Evolutionary conservation across 495 filamentous ascomycete species (phyloP), one percentile per base, ranked within the genome.

Genomic region (Thermothielavioides terrestris): DNA sequence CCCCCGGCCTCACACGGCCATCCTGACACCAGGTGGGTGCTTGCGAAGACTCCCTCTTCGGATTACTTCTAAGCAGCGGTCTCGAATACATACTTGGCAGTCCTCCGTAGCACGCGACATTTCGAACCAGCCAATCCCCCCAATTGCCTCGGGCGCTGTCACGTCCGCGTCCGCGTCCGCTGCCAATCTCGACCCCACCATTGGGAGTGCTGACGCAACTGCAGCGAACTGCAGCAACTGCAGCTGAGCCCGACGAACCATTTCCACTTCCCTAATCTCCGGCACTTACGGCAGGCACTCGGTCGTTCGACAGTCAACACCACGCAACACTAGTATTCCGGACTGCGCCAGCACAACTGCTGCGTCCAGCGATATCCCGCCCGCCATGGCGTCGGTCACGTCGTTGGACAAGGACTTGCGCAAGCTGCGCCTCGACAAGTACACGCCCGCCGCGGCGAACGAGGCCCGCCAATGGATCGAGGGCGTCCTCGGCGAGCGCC

Each of bases 391-490:
- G 53, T 96, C 94, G 31, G 94, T 97, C 8, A 77, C 88, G 38
- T 95, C 89, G 49, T 71, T 99, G 28, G 94, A 99, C 63, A 89
- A 89, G 66, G 94, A 99, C 75, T 76, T 99, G 81, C 86, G 85
- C 72, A 90, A 83, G 64, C 64, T 95, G 72, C 91, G 94, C 66
- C 70, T 95, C 60, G 86, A 86, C 32, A 89, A 91, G 70, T 97
- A 96, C 74, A 97, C 92, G 20, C 87, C 90, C 21, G 81, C 85
- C 58, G 92, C 91, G 43, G 89, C 89, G 39, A 84, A 88, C 46
- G 89, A 95, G 70, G 85, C 83, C 7, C 78, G 80, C 42, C 70
- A 78, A 54, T 99, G 92, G 88, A 90, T 99, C 53, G 88, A 95
- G 64, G 79, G 81, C 30, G 74, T 84, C 11, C 68, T 95, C n/a